Base-by-base conservation (phyloP, 495 filamentous ascomycete genomes). In the Glarea lozoyensis region DNA sequence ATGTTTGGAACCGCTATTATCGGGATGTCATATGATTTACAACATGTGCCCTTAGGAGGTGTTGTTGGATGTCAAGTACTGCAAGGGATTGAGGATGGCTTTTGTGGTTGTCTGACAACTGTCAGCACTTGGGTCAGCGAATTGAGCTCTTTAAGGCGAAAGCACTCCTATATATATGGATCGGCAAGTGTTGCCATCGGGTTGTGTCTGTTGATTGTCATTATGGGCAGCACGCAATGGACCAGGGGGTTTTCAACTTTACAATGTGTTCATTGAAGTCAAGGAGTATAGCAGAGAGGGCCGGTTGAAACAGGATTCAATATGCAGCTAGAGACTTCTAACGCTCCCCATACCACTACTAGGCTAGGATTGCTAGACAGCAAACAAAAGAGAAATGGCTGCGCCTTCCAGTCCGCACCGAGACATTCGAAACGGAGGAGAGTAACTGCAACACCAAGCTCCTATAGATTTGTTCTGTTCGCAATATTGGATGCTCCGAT, bases 61-160 rank as follows among this genome's bases (percentile, higher is more conserved):
- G 61, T 57, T 58, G 72, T 75, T 24, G 78, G 79, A 19, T 92
- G 88, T 55, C 85, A 89, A 68, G 78, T 94, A 2, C 58, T 94
- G 50, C 81, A 86, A 56, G 89, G 88, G 4, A 64, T 94, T 18
- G 73, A 82, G 64, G 89, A 96, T 67, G 90, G 90, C 37, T 93
- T 95, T 53, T 95, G 89, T 58, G 90, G 90, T 7, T 81, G 82
- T 49, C 64, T 86, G 55, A 95, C 89, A 10, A 97, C 90, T 9
- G 77, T 97, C n/a, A 88, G 82, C 53, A 96, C 89, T 4, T 95
- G 88, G 86, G 83, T 92, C 11, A 63, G 68, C 9, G 90, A 97
- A 69, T 55, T 95, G 56, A 75, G 76, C 46, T 78, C 75, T 2
- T 55, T 94, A 57, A 59, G 71, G 50, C 66, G 79, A 22, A 59